Evolutionary conservation across 371 early-diverging fungal genomes (phyloP), one percentile per base, ranked within the genome.

Genomic region (Mortierella sp.): DNA sequence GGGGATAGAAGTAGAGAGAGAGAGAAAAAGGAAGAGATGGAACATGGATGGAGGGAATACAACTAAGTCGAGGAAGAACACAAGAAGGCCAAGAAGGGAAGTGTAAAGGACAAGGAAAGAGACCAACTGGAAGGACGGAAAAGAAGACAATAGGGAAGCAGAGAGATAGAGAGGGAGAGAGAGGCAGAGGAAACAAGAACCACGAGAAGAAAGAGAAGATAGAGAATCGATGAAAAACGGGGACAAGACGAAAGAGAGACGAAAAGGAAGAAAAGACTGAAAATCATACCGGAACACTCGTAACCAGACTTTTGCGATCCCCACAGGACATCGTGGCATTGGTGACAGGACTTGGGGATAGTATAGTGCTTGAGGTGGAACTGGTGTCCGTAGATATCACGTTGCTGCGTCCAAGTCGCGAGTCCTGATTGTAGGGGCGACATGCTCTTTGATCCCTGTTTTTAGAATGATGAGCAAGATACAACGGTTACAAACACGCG

Each of bases 241-340:
- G 3, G 29, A 29, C 35, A 35, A 35, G 35, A 2, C 35, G 35
- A 3, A 0, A 3, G 16, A 60, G 5, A 46, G 14, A 27, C 0
- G 24, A 0, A 49, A 38, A 46, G 12, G 6, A 51, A 43, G n/a
- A 0, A 49, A 29, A 27, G 6, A 27, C 54, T 6, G 58, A 0
- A 18, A 49, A 48, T 27, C 77, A 18, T 71, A 81, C 85, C 80
- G 8, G 79, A 70, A 32, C 86, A 86, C 41, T 86, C 86, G 80
- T 86, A 86, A 0, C 86, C 86, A n/a, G 86, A 81, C 74, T 86
- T 86, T 79, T 86, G 86, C 0, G 86, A 86, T 11, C 86, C 86
- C 86, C 86, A 86, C 29, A 86, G 74, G 12, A 86, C 82, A 75
- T 86, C 86, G 41, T 86, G 86, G 49, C 86, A 86, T 24, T 86